These are phyloP conservation scores for Protomyces inundatus DNA, from an alignment of 1,139 yeast species.

Conservation along the genomic window DNA sequence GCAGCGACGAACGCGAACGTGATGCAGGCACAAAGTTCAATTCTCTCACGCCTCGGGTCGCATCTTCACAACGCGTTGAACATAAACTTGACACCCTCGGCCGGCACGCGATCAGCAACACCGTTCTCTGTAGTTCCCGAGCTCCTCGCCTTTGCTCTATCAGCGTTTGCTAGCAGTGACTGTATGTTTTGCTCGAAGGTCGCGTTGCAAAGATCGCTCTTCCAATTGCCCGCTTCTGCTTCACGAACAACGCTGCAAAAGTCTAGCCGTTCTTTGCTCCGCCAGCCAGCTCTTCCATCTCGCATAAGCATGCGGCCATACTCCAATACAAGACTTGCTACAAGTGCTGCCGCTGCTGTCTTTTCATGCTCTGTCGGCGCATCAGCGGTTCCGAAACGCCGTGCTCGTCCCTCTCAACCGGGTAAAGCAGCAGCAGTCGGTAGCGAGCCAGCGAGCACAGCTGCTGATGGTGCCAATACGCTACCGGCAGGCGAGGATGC, in stretches of 20 bases:
- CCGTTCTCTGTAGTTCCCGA: too few relatives aligned
- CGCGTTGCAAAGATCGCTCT: too few relatives aligned
- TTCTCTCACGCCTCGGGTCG: too few relatives aligned
- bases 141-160: too few relatives aligned
- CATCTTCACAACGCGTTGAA: too few relatives aligned
- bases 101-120: too few relatives aligned
- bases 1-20: too few relatives aligned
- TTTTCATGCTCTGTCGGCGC: conserved; percentile 17
- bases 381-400: conserved; percentile 13
- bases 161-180: too few relatives aligned
- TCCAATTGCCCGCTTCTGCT: not conserved
- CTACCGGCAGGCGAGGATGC: conserved; percentile 16
- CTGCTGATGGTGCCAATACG: not conserved
- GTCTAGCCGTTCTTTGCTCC: not conserved
- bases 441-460: not conserved
- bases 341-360: conserved; percentile 2
- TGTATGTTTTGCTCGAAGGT: too few relatives aligned
- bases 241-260: not conserved
- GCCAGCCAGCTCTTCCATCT: too few relatives aligned
- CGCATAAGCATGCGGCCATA: not conserved
- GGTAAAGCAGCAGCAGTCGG: not conserved
- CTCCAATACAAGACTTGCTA: not conserved
- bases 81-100: too few relatives aligned
- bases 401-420: not conserved
- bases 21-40: too few relatives aligned